These are phyloP conservation scores for Dentipellis fragilis DNA, from an alignment of 768 basidiomycete species.

Conservation along the genomic window DNA sequence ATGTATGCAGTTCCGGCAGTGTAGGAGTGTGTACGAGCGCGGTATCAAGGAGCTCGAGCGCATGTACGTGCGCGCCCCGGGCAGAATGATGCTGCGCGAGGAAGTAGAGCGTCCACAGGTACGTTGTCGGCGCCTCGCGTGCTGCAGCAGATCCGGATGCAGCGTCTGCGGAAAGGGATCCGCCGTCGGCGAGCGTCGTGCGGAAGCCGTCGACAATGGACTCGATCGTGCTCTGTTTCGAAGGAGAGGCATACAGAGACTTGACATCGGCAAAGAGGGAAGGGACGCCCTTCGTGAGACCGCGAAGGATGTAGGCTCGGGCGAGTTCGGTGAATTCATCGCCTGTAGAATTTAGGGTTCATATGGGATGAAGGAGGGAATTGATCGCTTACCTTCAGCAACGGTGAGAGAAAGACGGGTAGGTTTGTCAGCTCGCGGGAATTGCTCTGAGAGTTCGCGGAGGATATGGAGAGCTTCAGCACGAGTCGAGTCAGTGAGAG, in stretches of 20 bases:
- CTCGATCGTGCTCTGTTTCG: slow-evolving; percentile 62
- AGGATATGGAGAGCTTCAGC: slow-evolving; percentile 47
- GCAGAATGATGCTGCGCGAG: slow-evolving; percentile 83
- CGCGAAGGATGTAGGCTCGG: slow-evolving; percentile 56
- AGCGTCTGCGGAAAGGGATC: slow-evolving; percentile 1
- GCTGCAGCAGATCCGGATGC: slow-evolving; percentile 6
- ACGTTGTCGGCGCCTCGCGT: slow-evolving; percentile 61
- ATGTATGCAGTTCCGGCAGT: slow-evolving; percentile 79
- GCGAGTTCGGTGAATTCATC: slow-evolving; percentile 60
- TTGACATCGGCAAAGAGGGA: slow-evolving; percentile 92
- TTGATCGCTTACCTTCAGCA: slow-evolving; percentile 32
- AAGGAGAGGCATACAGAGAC: slow-evolving; percentile 55
- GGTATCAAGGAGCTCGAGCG: slow-evolving; percentile 50
- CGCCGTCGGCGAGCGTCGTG: slow-evolving; percentile 23
- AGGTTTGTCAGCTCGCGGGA: slow-evolving; percentile 64
- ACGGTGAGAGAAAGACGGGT: slow-evolving; percentile 64
- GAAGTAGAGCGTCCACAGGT: slow-evolving; percentile 94
- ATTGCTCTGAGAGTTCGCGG: slow-evolving; percentile 44
- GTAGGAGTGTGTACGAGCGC: slow-evolving; percentile 87
- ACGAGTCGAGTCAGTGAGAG: slow-evolving; percentile 38
- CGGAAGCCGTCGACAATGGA: slow-evolving; percentile 49
- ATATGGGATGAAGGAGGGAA: not conserved
- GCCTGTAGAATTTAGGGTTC: slow-evolving; percentile 25
- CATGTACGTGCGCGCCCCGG: slow-evolving; percentile 35
- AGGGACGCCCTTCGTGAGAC: slow-evolving; percentile 78